Conservation (phyloP, 805 yeast species). For the Hanseniaspora thailandica region DNA sequence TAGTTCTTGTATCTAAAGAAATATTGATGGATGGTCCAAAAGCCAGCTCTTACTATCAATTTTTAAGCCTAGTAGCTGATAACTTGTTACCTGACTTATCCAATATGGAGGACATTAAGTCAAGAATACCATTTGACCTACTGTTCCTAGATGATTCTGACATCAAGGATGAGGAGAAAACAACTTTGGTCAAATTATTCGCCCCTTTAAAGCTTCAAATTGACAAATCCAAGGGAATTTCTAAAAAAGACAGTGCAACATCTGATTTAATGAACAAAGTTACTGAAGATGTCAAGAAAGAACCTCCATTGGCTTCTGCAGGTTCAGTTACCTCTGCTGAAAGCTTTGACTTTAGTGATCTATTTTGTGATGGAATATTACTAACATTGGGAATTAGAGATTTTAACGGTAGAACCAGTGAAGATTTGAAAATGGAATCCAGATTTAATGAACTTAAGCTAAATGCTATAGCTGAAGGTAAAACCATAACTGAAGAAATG, state of each 20-base stretch:
- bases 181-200: background rate
- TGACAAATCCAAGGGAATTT: background rate
- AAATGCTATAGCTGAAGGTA: background rate
- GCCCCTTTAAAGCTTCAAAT: background rate
- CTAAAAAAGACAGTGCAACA: background rate
- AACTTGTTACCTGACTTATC: background rate
- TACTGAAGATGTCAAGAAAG: background rate
- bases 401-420: conserved; percentile 14
- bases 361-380: background rate
- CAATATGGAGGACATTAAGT: background rate
- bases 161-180: background rate
- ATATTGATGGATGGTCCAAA: background rate
- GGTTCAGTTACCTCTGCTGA: background rate
- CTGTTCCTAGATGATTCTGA: background rate
- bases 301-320: background rate
- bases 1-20: background rate
- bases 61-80: background rate
- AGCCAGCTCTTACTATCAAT: background rate
- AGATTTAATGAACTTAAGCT: background rate
- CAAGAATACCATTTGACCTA: background rate
- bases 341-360: background rate
- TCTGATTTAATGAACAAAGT: too few species aligned
- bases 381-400: conserved; percentile 8
- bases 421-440: conserved; percentile 14
- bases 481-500: background rate